Evolutionary conservation across 2,329 filamentous ascomycete species (phyloP).

Genomic region (Sarocladium oryzae): DNA sequence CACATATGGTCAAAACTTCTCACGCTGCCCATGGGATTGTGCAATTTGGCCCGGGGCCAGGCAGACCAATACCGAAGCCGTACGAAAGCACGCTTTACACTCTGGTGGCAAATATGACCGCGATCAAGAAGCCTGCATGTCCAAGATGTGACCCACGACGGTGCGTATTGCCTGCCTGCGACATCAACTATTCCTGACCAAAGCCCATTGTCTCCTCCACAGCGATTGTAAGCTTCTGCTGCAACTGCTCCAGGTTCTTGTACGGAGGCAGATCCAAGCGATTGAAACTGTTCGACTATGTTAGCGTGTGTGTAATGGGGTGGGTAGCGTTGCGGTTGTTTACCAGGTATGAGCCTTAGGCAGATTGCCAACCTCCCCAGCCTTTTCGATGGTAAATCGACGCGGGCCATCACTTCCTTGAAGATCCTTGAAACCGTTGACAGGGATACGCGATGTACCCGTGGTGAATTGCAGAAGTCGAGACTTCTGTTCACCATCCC

Average conservation of each 20-base stretch:
- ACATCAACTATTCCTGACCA: conserved; percentile 74
- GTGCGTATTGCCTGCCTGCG: background rate
- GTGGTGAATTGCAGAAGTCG: conserved; percentile 94
- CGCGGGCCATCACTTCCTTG: conserved; percentile 94
- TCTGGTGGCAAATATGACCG: too few species aligned
- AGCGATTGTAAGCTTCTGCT: conserved; percentile 88
- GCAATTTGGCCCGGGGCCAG: too few species aligned
- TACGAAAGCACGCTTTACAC: too few species aligned
- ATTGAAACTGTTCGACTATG: conserved; percentile 66
- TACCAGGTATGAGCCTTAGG: conserved; percentile 98
- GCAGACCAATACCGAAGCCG: too few species aligned
- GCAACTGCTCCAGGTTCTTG: conserved; percentile 77
- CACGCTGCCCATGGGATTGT: too few species aligned
- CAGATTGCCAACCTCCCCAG: conserved; percentile 80
- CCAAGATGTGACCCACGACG: background rate
- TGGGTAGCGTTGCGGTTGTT: conserved; percentile 26
- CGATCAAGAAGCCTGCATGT: background rate
- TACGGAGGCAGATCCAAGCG: conserved; percentile 92
- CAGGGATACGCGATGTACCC: conserved; percentile 93
- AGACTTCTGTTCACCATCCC: conserved; percentile 98
- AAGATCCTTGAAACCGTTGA: conserved; percentile 98
- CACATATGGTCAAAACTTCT: too few species aligned
- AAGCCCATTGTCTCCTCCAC: conserved; percentile 99
- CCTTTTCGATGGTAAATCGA: conserved; percentile 97
- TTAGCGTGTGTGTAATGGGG: conserved; percentile 17